Evolutionary conservation across 805 yeast species (phyloP).

Genomic region (Saturnispora hagleri): DNA sequence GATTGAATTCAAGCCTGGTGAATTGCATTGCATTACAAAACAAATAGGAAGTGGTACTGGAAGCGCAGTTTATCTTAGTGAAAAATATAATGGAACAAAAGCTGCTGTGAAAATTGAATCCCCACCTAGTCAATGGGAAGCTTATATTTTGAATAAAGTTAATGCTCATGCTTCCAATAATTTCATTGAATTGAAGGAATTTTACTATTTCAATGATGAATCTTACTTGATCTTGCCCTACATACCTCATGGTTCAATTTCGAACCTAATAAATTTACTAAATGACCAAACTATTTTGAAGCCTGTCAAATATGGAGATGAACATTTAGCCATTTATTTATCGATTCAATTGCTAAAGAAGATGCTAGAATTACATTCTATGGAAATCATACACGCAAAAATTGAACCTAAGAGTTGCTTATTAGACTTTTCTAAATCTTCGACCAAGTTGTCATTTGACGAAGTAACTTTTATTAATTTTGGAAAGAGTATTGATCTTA

Average conservation of each 20-base stretch:
- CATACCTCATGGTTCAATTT: slow-evolving; percentile 59
- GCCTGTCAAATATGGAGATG: slow-evolving; percentile 38
- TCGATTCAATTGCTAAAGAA: slow-evolving; percentile 55
- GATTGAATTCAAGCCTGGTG: slow-evolving; percentile 33
- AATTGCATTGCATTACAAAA: slow-evolving; percentile 38
- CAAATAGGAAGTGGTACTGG: slow-evolving; percentile 76
- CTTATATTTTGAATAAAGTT: slow-evolving; percentile 55
- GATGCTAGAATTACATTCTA: slow-evolving; percentile 51
- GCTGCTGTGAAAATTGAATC: slow-evolving; percentile 67
- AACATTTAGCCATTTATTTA: slow-evolving; percentile 50
- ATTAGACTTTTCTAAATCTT: slow-evolving; percentile 40
- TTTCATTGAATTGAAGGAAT: slow-evolving; percentile 37
- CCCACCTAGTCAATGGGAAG: slow-evolving; percentile 75
- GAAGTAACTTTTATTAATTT: slow-evolving; percentile 54
- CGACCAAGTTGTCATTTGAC: slow-evolving; percentile 13
- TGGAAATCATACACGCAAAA: slow-evolving; percentile 75
- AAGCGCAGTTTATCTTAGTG: slow-evolving; percentile 69
- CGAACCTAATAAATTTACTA: slow-evolving; percentile 54
- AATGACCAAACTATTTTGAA: slow-evolving; percentile 12
- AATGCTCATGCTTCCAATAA: slow-evolving; percentile 29
- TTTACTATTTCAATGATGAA: slow-evolving; percentile 56
- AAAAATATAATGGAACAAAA: slow-evolving; percentile 43
- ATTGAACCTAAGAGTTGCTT: slow-evolving; percentile 80
- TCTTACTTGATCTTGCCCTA: slow-evolving; percentile 59
- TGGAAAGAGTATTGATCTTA: slow-evolving; percentile 70